A percentile compares a stretch with the other conserved stretches of the same genome.
Evolutionary conservation across 1,284 basidiomycete genomes (phyloP).

Genomic region (Puccinia coronata): DNA sequence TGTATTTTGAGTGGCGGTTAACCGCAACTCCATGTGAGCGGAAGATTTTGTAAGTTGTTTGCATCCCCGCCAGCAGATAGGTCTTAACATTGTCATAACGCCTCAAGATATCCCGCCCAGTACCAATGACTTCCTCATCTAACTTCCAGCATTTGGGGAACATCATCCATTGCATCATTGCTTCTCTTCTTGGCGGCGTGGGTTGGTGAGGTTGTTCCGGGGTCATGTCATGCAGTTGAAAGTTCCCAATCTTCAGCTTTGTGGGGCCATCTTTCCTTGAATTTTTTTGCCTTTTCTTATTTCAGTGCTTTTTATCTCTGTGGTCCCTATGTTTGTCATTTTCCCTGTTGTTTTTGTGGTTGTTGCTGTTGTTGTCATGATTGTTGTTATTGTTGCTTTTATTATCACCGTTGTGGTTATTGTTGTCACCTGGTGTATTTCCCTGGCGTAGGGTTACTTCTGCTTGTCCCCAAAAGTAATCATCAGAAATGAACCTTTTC

Average conservation of each 20-base stretch:
- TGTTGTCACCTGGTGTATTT: neutral
- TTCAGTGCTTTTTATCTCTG: neutral
- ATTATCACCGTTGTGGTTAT: neutral
- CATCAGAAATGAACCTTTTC: neutral
- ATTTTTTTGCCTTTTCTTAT: neutral
- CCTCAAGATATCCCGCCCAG: neutral
- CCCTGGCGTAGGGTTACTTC: neutral
- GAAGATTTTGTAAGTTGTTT: neutral
- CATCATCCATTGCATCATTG: neutral
- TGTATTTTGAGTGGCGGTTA: neutral
- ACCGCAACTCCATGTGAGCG: neutral
- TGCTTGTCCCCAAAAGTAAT: constrained; percentile 1
- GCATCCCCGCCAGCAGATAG: neutral
- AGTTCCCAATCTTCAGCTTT: constrained; percentile 3
- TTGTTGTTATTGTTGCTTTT: no score
- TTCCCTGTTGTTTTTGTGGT: no score
- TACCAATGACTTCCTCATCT: neutral
- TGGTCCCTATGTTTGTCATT: no score
- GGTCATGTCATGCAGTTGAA: neutral
- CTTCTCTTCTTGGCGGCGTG: neutral
- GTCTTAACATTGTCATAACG: neutral
- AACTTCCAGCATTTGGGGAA: neutral
- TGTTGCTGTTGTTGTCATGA: no score
- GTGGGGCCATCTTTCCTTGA: neutral
- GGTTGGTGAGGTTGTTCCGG: neutral